Base-by-base conservation (phyloP, 2,329 filamentous ascomycete genomes). In the Botryotinia narcissicola region DNA sequence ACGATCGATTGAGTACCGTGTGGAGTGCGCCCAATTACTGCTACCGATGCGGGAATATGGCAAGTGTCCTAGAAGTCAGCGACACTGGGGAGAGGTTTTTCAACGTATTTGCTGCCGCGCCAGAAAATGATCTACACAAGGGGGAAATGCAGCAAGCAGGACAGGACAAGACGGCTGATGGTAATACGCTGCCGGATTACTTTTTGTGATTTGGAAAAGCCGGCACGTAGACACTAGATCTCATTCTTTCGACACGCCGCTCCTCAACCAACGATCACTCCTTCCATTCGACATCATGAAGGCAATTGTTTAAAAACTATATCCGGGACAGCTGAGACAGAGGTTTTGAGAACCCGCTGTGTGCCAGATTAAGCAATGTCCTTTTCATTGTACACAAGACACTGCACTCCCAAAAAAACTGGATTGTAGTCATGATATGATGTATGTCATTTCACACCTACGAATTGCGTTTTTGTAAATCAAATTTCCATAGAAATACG, bases 61-160 rank as follows among this genome's bases (percentile, higher is more conserved):
- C 96, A 14, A 97, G 94, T 82, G 96, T 99, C 63, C 87, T 99
- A 54, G 96, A 99, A 84, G 96, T 99, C 73, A 95, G 94, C 82
- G 94, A 97, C 81, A 92, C 91, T 0, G 95, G 96, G 54, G 94
- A 97, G 83, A 87, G 95, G 74, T 97, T 93, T 83, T 99, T 98
- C 86, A 99, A 99, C 81, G 95, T 98, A 37, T 99, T 99, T 82
- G 94, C 97, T 73, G 96, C 96, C 5, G 95, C 96, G 42, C 96
- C 96, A 3, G 96, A 99, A 83, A 97, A 99, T 80, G 95, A 98
- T 81, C 84, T 91, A 78, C 93, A 97, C 81, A 93, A 97, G 80
- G 94, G 96, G 79, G 94, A 98, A 81, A 88, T 92, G 80, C 93
- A 96, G 82, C 89, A 91, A 93, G 83, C 89, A 90, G 74, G 90